These are phyloP conservation scores for Geotrichum candidum DNA, from an alignment of 1,139 yeast species.

Conservation along the genomic window DNA sequence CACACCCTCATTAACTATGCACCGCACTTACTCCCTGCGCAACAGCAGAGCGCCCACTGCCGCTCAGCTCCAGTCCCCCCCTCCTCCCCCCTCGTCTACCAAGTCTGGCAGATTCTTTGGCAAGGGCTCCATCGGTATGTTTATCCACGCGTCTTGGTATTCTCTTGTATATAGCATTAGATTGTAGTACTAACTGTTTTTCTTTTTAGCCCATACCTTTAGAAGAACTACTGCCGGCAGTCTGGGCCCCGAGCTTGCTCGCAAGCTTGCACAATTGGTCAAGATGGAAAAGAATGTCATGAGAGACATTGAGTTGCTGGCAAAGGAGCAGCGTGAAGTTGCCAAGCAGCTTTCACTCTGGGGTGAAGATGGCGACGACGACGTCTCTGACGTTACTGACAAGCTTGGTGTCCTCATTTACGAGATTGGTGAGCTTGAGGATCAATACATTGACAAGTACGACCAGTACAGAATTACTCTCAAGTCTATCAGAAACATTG, in stretches of 20 bases:
- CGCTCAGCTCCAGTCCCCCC: constrained; percentile 85
- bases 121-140: constrained; percentile 64
- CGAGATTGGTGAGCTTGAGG: constrained; percentile 96
- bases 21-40: constrained; percentile 96
- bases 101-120: constrained; percentile 87
- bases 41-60: constrained; percentile 95
- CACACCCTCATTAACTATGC: constrained; percentile 49
- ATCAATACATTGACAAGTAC: constrained; percentile 93
- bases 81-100: constrained; percentile 89
- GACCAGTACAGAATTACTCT: constrained; percentile 96
- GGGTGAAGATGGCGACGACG: constrained; percentile 98
- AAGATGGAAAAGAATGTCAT: constrained; percentile 95
- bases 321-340: constrained; percentile 92
- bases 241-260: constrained; percentile 89
- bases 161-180: neutral
- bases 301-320: constrained; percentile 88
- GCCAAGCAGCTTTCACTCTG: constrained; percentile 93
- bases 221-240: constrained; percentile 88
- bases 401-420: constrained; percentile 91
- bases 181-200: neutral
- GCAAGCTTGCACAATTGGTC: constrained; percentile 82
- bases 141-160: neutral
- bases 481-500: constrained; percentile 92
- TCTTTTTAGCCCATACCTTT: constrained; percentile 57
- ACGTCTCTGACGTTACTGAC: constrained; percentile 93